A percentile compares a stretch with the other conserved stretches of the same genome.
These are phyloP conservation scores for Clarireedia paspali DNA, from an alignment of 2,329 filamentous ascomycete species.

Conservation along the genomic window DNA sequence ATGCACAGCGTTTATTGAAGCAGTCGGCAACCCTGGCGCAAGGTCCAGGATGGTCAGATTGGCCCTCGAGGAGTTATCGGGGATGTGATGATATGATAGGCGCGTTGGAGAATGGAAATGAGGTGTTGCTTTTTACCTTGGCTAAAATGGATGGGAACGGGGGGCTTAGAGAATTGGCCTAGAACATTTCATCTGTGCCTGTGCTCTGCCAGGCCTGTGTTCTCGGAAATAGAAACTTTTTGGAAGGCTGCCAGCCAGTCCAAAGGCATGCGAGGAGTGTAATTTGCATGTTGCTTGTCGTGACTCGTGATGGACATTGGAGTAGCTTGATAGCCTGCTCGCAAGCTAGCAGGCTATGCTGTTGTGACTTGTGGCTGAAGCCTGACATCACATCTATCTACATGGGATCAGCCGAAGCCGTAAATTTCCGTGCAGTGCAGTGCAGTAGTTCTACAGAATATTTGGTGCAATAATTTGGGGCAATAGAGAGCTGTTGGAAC, in stretches of 20 bases:
- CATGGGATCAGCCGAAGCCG: no score
- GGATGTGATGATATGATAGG: constrained; percentile 5
- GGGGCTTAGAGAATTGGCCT: background rate
- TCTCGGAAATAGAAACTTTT: background rate
- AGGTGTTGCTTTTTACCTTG: constrained; percentile 3
- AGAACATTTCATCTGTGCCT: background rate
- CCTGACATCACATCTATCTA: no score
- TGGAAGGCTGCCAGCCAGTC: background rate
- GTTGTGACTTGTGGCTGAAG: no score
- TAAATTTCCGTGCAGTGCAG: no score
- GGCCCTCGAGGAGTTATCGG: background rate
- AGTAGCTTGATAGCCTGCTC: no score
- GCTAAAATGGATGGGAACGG: background rate
- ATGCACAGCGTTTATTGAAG: constrained; percentile 11
- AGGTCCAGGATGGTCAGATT: background rate
- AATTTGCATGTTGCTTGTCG: background rate
- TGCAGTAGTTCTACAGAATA: no score
- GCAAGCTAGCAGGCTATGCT: no score
- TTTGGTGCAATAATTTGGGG: no score
- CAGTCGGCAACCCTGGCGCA: constrained; percentile 3
- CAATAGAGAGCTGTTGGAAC: no score
- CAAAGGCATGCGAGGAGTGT: background rate
- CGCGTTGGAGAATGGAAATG: constrained; percentile 1
- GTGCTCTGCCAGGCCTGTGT: background rate
- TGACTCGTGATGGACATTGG: background rate